Evolutionary conservation across 2,329 filamentous ascomycete species (phyloP).

Genomic region (Balansia obtecta): DNA sequence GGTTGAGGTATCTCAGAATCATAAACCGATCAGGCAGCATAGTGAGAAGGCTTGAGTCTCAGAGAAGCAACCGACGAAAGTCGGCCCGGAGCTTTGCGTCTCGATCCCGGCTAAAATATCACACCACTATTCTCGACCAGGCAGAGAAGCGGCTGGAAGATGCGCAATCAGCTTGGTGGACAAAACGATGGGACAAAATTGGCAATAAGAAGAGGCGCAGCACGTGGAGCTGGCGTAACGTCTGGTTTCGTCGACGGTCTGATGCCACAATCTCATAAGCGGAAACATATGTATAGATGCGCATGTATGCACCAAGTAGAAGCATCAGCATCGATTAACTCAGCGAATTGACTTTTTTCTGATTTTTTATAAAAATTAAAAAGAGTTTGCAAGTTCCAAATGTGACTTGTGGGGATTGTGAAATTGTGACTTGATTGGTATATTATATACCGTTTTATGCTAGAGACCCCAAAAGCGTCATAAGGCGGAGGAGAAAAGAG

Average conservation of each 20-base stretch:
- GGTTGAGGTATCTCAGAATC: neutral
- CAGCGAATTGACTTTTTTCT: slow-evolving; percentile 3
- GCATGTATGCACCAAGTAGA: neutral
- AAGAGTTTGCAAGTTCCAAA: too few species aligned
- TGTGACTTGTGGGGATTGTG: neutral
- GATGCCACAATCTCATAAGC: slow-evolving; percentile 1
- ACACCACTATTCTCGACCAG: neutral
- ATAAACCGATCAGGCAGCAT: neutral
- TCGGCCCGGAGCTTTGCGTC: neutral
- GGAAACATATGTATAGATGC: slow-evolving; percentile 1
- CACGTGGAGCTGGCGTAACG: neutral
- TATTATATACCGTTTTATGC: too few species aligned
- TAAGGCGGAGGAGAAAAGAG: too few species aligned
- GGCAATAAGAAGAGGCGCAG: neutral
- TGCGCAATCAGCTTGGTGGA: slow-evolving; percentile 4
- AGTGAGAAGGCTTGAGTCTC: slow-evolving; percentile 1
- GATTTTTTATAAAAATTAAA: neutral
- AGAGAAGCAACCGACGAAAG: neutral
- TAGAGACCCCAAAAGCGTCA: too few species aligned
- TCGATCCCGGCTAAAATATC: neutral
- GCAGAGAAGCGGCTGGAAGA: slow-evolving; percentile 3
- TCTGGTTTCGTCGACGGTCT: neutral
- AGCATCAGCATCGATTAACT: neutral
- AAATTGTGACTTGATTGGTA: neutral
- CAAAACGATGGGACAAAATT: slow-evolving; percentile 4